Evolutionary conservation across 768 basidiomycete species (phyloP), one percentile per base, ranked within the genome.

Genomic region (Polyporus arcularius): DNA sequence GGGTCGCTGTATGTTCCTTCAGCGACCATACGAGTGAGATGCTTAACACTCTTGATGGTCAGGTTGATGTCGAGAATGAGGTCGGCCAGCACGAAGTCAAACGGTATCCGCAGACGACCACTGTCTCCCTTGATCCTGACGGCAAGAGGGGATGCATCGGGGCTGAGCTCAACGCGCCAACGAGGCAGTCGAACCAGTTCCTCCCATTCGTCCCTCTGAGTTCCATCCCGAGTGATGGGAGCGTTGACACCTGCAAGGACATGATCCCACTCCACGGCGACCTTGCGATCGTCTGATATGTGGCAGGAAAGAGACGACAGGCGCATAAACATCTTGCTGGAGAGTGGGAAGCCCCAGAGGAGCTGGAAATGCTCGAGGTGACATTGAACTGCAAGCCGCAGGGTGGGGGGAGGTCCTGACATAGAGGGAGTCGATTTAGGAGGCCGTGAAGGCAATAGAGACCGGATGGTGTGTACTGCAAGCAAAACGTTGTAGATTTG

Each of bases 81-180:
- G 32, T 92, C 86, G 4, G 90, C 82, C 43, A 95, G 73, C 43
- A 90, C 74, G 71, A 89, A 96, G 12, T 86, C 85, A 69, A 84
- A 84, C 1, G 96, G 94, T 39, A 98, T 87, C 18, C 86, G 85
- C n/a, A 97, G 68, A 26, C 85, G 85, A 1, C 84, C 80, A 53
- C 85, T 87, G 39, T 91, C 85, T 18, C 82, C 85, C 28, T 81
- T 75, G 53, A 90, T 71, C 5, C 75, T 68, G 55, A 95, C 73
- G 9, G 74, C 38, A 30, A 66, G 68, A 4, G 78, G 75, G n/a
- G 67, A 72, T 14, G 67, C 21, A 63, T 72, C 50, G 71, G 70
- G 62, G 75, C 73, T 28, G 71, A 79, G 12, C 76, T 65, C 57
- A n/a, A 78, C 57, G 0, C 76, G 75, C 78, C 87, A 83, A 47